These are phyloP conservation scores for Vigna hirtella DNA, from an alignment of 306 rosid species.

Conservation along the genomic window DNA sequence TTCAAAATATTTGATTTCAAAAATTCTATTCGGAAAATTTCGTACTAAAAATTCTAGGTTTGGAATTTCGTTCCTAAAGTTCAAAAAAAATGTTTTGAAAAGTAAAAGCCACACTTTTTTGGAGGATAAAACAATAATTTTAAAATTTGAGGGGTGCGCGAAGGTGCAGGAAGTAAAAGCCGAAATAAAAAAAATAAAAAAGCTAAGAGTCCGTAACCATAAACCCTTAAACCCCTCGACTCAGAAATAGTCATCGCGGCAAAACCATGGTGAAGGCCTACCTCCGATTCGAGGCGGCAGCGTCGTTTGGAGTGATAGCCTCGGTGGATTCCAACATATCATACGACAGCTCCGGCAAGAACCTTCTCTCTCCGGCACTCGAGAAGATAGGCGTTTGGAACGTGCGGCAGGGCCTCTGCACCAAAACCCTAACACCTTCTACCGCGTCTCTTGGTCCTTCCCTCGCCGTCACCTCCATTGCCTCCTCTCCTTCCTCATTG, in stretches of 20 bases:
- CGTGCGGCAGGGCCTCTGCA: conserved; percentile 87
- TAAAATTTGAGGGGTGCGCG: too few relatives aligned
- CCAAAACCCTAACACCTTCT: conserved; percentile 73
- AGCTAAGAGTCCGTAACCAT: background rate
- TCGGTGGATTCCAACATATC: conserved; percentile 80
- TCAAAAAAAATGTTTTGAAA: too few relatives aligned
- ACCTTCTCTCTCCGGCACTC: conserved; percentile 89
- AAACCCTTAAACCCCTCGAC: conserved; percentile 47
- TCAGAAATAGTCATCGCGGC: background rate
- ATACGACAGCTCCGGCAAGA: conserved; percentile 79
- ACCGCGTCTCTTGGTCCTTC: conserved; percentile 62
- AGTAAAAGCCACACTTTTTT: too few relatives aligned
- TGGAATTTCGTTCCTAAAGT: too few relatives aligned
- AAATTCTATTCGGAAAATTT: too few relatives aligned
- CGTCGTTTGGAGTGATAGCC: conserved; percentile 81
- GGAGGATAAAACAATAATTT: too few relatives aligned
- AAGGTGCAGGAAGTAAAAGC: too few relatives aligned
- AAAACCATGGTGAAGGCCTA: conserved; percentile 86
- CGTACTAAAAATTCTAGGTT: too few relatives aligned
- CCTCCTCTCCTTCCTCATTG: conserved; percentile 67
- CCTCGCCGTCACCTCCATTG: conserved; percentile 70
- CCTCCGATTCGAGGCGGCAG: conserved; percentile 83
- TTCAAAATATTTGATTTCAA: too few relatives aligned
- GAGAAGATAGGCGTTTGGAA: conserved; percentile 86
- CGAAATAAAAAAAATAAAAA: too few relatives aligned